A percentile compares a stretch with the other conserved stretches of the same genome.
phyloP scores from a whole-genome alignment of 306 rosid genomes.

The Acacia crassicarpa region DNA sequence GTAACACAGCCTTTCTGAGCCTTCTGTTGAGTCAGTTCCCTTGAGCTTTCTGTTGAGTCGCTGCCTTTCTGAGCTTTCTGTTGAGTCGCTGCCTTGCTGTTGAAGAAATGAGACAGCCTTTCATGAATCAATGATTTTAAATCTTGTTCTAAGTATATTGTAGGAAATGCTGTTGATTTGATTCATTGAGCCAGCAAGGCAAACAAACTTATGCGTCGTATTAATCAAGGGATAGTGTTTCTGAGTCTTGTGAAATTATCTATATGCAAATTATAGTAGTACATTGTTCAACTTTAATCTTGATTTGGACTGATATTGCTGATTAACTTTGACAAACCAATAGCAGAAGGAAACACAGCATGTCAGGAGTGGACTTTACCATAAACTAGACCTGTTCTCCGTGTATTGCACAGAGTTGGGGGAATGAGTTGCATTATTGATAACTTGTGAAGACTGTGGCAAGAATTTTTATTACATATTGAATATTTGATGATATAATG shows the following conservation, averaged over 20 bases:
- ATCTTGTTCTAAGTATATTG: neutral
- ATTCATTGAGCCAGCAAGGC: slow-evolving; percentile 6
- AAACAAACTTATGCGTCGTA: neutral
- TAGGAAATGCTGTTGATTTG: neutral
- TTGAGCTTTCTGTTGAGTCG: too few relatives aligned
- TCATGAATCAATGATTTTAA: neutral
- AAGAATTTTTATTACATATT: neutral
- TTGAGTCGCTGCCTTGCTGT: neutral
- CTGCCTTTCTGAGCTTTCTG: too few relatives aligned
- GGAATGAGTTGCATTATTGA: neutral
- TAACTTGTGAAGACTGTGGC: neutral
- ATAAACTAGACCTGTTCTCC: neutral
- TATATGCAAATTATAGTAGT: neutral
- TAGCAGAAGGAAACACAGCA: neutral
- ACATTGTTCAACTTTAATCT: neutral
- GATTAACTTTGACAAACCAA: neutral
- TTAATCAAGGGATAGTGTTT: neutral
- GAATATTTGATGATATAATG: neutral
- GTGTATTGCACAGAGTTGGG: neutral
- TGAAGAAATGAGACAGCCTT: neutral
- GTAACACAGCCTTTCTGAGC: too few relatives aligned
- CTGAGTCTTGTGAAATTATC: neutral
- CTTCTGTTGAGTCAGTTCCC: too few relatives aligned
- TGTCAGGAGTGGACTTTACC: neutral
- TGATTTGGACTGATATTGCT: slow-evolving; percentile 18